phyloP scores from a whole-genome alignment of 495 filamentous ascomycete species.

The Aspergillus coremiiformis region DNA sequence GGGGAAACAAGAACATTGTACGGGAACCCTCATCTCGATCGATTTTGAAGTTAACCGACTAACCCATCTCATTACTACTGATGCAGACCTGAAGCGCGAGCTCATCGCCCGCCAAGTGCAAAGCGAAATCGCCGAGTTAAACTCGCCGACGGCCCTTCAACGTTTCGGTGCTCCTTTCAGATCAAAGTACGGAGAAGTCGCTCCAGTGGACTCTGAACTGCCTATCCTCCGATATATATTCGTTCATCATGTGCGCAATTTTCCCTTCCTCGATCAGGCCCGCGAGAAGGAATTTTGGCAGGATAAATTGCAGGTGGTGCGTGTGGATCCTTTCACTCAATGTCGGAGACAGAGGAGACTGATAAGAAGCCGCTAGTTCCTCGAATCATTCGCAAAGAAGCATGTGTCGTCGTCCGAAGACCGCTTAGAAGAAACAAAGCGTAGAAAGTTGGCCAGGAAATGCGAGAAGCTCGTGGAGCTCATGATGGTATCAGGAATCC shows the following conservation, averaged over 20 bases:
- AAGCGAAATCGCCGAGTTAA: conserved; percentile 83
- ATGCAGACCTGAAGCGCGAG: conserved; percentile 89
- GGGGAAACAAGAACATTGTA: conserved; percentile 98
- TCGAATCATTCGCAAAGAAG: conserved; percentile 97
- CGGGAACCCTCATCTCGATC: conserved; percentile 15
- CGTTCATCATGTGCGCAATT: conserved; percentile 95
- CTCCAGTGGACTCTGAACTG: conserved; percentile 87
- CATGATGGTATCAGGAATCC: conserved; percentile 98
- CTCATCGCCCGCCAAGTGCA: conserved; percentile 83
- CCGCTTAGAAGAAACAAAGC: conserved; percentile 89
- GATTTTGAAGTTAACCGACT: background rate
- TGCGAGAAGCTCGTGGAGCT: conserved; percentile 91
- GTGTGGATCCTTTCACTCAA: conserved; percentile 26
- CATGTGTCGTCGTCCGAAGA: conserved; percentile 96
- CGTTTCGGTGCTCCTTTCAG: conserved; percentile 93
- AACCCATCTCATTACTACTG: conserved; percentile 17
- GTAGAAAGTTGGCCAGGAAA: conserved; percentile 84
- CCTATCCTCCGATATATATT: conserved; percentile 95
- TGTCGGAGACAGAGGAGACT: background rate
- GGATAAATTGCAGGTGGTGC: conserved; percentile 88
- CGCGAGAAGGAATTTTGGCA: conserved; percentile 99
- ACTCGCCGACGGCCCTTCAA: conserved; percentile 87
- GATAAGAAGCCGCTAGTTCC: conserved; percentile 52
- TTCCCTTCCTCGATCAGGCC: conserved; percentile 92
- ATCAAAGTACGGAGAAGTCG: conserved; percentile 85